Base-by-base conservation (phyloP, 192 early-diverging fungal species). In the Backusella sp. region DNA sequence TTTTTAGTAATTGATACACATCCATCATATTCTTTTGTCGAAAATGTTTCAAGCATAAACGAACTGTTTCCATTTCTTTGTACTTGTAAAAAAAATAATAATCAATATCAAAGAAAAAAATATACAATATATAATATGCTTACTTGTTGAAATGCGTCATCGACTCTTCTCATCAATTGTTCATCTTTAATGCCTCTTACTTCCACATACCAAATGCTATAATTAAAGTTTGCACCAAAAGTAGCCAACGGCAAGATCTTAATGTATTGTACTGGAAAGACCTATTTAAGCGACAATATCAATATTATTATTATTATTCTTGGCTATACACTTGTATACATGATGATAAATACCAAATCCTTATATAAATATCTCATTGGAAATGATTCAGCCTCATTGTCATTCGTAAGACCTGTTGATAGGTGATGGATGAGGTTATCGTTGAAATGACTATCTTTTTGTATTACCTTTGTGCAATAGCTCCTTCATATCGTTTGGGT, bases 191-290 rank as follows among this genome's bases (percentile, higher is more conserved):
- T 87, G 0, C 97, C 97, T 44, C 87, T 88, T 14, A 98, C 77
- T 85, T 97, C 95, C 8, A 98, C 87, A 81, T 93, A 94, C 97
- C 97, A 99, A 23, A 99, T 93, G 71, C 91, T 93, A 83, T 96
- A 98, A 84, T 95, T 97, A 82, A 97, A 98, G 73, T 97, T 97
- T 68, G 94, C 88, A 26, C 94, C 95, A 88, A 94, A 94, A 1
- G 97, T 93, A 73, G 94, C 83, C 49, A 97, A 80, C 35, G 97
- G 97, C 23, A 93, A 91, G 69, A 99, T 97, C 88, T 96, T 96
- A 75, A 99, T 91, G 74, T 94, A 98, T 75, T 92, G 94, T 71
- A 94, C 92, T 12, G 97, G 96, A 65, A 99, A 93, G 30, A 90
- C 79, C 89, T 92, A 76, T 15, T 53, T 11, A 4, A 44, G 30